A percentile compares a stretch with the other conserved stretches of the same genome.
Conservation (phyloP, 257 asterid genomes). For the Eustoma russellianum region DNA sequence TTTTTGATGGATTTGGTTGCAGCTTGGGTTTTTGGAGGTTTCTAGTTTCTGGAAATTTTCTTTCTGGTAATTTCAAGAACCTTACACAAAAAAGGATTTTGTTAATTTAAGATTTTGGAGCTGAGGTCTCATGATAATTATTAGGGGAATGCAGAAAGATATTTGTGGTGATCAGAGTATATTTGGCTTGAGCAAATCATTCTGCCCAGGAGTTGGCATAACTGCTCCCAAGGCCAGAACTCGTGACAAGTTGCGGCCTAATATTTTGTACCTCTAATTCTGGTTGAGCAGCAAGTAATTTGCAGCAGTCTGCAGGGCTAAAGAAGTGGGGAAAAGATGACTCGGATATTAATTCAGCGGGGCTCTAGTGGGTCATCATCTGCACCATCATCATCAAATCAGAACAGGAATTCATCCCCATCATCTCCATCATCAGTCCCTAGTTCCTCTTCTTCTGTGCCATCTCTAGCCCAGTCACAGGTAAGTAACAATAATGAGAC, state of each 20-base stretch:
- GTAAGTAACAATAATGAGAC: constrained; percentile 22
- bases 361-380: constrained; percentile 60
- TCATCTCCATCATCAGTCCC: constrained; percentile 27
- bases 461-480: constrained; percentile 44
- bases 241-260: constrained; percentile 65
- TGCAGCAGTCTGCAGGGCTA: constrained; percentile 14
- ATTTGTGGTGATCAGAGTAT: constrained; percentile 48
- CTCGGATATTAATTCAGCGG: constrained; percentile 85
- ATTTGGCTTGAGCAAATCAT: constrained; percentile 64
- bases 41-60: constrained; percentile 19
- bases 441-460: constrained; percentile 36
- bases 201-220: constrained; percentile 73
- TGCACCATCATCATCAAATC: constrained; percentile 51
- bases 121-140: constrained; percentile 97
- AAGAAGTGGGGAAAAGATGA: constrained; percentile 48
- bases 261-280: constrained; percentile 40
- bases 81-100: constrained; percentile 54
- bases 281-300: constrained; percentile 21
- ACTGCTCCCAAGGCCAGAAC: constrained; percentile 87
- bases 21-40: constrained; percentile 42
- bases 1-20: constrained; percentile 34
- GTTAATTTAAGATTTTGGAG: constrained; percentile 52
- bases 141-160: constrained; percentile 99
- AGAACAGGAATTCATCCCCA: constrained; percentile 45
- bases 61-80: constrained; percentile 50